These are phyloP conservation scores for Geotrichum restrictum DNA, from an alignment of 1,139 yeast species.

Conservation along the genomic window DNA sequence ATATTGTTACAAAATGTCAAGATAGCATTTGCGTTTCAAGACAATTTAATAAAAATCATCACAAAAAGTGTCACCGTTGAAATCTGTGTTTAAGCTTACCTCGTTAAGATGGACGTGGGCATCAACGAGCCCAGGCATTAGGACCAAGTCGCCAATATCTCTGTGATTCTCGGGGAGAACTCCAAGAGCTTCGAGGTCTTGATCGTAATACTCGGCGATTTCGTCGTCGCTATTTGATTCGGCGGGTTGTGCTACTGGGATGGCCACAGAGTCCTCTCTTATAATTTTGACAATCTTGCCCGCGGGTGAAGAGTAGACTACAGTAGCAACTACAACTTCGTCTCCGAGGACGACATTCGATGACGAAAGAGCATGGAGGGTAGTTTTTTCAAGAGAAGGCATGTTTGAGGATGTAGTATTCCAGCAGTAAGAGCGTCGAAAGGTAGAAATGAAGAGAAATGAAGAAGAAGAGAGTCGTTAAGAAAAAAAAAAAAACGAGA, in stretches of 20 bases:
- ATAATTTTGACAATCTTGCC: constrained; percentile 51
- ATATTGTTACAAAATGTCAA: not conserved
- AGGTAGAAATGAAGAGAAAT: not conserved
- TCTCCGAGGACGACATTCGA: constrained; percentile 55
- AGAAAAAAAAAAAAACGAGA: not conserved
- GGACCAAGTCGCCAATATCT: constrained; percentile 52
- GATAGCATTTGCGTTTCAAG: not conserved
- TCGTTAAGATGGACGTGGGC: constrained; percentile 91
- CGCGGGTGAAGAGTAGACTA: constrained; percentile 56
- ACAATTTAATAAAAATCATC: no score
- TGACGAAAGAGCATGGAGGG: constrained; percentile 54
- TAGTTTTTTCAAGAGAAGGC: constrained; percentile 1
- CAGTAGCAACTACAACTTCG: constrained; percentile 57
- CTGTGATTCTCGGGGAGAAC: constrained; percentile 15
- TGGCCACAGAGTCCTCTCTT: not conserved
- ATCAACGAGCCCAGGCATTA: constrained; percentile 89
- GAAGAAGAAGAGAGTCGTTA: not conserved
- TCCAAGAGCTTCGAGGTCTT: constrained; percentile 13
- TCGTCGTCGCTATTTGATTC: not conserved
- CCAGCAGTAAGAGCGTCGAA: not conserved
- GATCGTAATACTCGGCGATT: not conserved
- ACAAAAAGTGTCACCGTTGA: no score
- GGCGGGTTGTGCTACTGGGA: not conserved
- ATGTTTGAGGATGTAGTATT: not conserved
- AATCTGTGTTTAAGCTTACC: no score